phyloP scores from a whole-genome alignment of 1,284 basidiomycete genomes.

The Macrocystidia cucumis region DNA sequence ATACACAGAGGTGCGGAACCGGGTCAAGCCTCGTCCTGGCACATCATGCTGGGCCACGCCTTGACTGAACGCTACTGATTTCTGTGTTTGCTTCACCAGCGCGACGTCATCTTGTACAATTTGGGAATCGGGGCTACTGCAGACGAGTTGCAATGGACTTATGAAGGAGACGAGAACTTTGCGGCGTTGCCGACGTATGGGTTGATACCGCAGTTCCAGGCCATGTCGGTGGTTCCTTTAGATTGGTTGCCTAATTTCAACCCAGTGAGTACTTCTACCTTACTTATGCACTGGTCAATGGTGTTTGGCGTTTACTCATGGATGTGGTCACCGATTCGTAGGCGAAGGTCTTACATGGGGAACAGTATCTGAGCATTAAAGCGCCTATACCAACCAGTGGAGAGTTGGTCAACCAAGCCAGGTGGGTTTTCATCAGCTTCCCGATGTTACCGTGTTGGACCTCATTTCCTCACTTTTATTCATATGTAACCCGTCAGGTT shows the following conservation, averaged over 20 bases:
- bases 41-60: conserved; percentile 1
- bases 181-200: conserved; percentile 88
- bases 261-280: conserved; percentile 46
- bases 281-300: neutral
- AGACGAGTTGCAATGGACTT: conserved; percentile 88
- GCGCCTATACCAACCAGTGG: conserved; percentile 83
- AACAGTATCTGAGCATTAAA: conserved; percentile 92
- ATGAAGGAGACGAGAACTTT: conserved; percentile 87
- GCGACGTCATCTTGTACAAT: conserved; percentile 95
- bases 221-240: conserved; percentile 54
- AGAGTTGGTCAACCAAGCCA: conserved; percentile 73
- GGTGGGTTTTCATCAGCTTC: conserved; percentile 30
- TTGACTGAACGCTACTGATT: neutral
- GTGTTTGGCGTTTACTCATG: conserved; percentile 1
- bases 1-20: conserved; percentile 53
- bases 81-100: conserved; percentile 27
- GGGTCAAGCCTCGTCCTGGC: conserved; percentile 1
- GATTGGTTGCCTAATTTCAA: conserved; percentile 95
- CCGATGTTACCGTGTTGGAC: neutral
- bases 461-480: neutral
- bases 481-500: no score
- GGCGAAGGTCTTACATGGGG: conserved; percentile 96
- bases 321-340: no score
- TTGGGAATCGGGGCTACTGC: conserved; percentile 93
- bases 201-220: conserved; percentile 89